Evolutionary conservation across 805 yeast species (phyloP).

Genomic region (Wickerhamiella spandovensis): DNA sequence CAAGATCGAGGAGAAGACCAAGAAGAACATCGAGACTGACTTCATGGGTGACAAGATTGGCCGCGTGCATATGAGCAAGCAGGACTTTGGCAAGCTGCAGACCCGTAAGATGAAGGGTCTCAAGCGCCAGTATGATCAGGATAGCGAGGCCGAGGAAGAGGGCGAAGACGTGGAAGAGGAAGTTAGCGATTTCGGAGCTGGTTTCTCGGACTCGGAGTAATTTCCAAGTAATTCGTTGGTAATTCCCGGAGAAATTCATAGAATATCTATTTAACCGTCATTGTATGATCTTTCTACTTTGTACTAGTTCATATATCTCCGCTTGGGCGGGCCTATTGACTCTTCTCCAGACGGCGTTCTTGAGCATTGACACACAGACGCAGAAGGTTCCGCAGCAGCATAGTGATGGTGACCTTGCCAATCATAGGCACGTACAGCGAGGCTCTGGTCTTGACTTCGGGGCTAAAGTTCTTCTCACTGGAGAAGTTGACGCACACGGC

Average conservation of each 20-base stretch:
- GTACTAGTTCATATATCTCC: background rate
- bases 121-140: conserved; percentile 76
- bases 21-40: conserved; percentile 83
- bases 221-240: background rate
- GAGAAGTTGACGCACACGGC: conserved; percentile 86
- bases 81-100: conserved; percentile 79
- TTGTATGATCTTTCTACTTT: too few relatives aligned
- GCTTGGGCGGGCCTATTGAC: background rate
- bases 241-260: background rate
- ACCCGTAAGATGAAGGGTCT: conserved; percentile 98
- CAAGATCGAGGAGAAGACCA: conserved; percentile 64
- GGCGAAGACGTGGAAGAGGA: conserved; percentile 19
- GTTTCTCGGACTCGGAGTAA: conserved; percentile 10
- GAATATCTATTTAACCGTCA: background rate
- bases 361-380: conserved; percentile 61
- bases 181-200: conserved; percentile 5
- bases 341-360: conserved; percentile 5
- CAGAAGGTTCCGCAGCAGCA: conserved; percentile 79
- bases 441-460: conserved; percentile 71
- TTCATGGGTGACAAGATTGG: conserved; percentile 93
- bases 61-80: conserved; percentile 89
- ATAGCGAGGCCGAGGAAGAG: conserved; percentile 39
- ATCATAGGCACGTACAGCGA: conserved; percentile 88
- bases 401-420: conserved; percentile 92
- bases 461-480: conserved; percentile 70